Evolutionary conservation across 1,284 basidiomycete genomes (phyloP).

Genomic region (Puccinia novopanici): DNA sequence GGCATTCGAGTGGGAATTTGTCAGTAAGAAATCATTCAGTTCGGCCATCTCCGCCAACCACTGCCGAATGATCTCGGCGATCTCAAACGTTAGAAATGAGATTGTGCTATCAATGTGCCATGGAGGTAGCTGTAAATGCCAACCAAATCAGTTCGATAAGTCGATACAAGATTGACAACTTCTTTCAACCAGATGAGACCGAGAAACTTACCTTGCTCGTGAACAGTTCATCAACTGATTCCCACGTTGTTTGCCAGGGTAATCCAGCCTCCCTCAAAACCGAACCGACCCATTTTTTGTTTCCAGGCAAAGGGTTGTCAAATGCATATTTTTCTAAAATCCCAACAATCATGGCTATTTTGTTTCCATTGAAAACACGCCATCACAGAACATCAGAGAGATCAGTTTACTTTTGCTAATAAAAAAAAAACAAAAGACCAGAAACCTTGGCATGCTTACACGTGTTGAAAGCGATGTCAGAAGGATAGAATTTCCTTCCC

Average conservation of each 20-base stretch:
- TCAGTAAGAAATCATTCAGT: conserved; percentile 23
- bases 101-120: conserved; percentile 47
- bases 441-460: conserved; percentile 62
- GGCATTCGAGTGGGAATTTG: conserved; percentile 8
- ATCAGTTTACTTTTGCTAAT: too few species aligned
- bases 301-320: conserved; percentile 66
- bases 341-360: conserved; percentile 69
- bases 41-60: conserved; percentile 37
- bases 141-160: background rate
- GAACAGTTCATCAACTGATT: conserved; percentile 81
- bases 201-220: conserved; percentile 71
- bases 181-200: background rate
- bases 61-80: conserved; percentile 24
- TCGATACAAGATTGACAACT: background rate
- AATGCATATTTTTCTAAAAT: conserved; percentile 72
- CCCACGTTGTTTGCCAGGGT: conserved; percentile 75
- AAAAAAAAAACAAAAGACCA: background rate
- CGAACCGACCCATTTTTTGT: conserved; percentile 76
- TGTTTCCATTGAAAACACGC: background rate
- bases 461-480: conserved; percentile 83
- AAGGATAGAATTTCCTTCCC: conserved; percentile 82
- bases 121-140: conserved; percentile 33
- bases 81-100: conserved; percentile 31
- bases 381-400: conserved; percentile 8
- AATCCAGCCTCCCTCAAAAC: conserved; percentile 75